Conservation (phyloP, 2,329 filamentous ascomycete species). For the Gyromitra esculenta region DNA sequence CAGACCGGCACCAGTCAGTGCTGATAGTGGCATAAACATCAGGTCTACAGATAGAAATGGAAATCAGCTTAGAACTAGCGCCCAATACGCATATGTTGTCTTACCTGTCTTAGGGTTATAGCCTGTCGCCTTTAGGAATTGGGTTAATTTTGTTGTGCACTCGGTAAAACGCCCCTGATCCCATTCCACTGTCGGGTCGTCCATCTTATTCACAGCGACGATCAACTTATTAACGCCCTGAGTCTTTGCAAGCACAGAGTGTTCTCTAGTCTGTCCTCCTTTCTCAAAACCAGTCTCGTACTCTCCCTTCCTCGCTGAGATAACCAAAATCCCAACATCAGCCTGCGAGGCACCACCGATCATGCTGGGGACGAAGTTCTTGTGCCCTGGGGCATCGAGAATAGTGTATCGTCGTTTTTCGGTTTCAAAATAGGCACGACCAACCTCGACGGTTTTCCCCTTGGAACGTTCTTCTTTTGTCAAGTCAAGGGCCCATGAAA, state of each 20-base stretch:
- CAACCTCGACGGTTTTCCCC: constrained; percentile 98
- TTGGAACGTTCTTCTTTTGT: constrained; percentile 96
- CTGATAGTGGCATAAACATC: constrained; percentile 94
- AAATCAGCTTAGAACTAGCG: constrained; percentile 28
- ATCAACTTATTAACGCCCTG: constrained; percentile 97
- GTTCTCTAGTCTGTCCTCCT: constrained; percentile 95
- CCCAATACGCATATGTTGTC: constrained; percentile 23
- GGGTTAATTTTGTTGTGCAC: constrained; percentile 85
- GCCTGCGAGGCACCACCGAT: constrained; percentile 94
- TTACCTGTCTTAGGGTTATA: constrained; percentile 83
- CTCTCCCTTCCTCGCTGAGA: constrained; percentile 95
- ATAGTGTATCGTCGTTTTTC: constrained; percentile 97
- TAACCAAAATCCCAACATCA: constrained; percentile 93
- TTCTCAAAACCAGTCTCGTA: constrained; percentile 98
- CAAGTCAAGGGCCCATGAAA: constrained; percentile 97
- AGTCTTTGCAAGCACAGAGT: constrained; percentile 97
- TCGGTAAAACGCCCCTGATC: constrained; percentile 91
- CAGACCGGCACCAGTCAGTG: constrained; percentile 84
- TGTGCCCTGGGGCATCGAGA: constrained; percentile 95
- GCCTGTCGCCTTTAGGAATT: constrained; percentile 89
- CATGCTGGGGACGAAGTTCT: constrained; percentile 98
- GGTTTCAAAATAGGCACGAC: constrained; percentile 94
- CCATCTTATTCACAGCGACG: constrained; percentile 99
- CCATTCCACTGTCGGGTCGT: constrained; percentile 96
- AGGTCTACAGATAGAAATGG: constrained; percentile 68